These are phyloP conservation scores for Chlorella ohadii DNA, from an alignment of 139 green algal species.

Conservation along the genomic window DNA sequence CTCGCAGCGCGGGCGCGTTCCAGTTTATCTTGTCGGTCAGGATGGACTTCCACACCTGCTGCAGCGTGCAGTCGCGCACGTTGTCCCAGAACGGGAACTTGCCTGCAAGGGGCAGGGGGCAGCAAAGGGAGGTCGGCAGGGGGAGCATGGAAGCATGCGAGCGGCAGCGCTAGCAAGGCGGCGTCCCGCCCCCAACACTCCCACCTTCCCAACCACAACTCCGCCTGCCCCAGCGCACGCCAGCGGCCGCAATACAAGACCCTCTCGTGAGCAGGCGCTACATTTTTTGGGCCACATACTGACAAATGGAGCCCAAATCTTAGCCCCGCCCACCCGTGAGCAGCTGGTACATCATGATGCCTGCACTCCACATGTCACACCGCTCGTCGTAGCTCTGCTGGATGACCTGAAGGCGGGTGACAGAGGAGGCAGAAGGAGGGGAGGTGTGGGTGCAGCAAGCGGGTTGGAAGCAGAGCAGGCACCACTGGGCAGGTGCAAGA, in stretches of 20 bases:
- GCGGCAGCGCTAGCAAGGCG: no score
- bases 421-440: background rate
- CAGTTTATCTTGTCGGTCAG: constrained; percentile 76
- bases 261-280: background rate
- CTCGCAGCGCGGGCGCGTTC: constrained; percentile 52
- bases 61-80: constrained; percentile 78
- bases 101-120: constrained; percentile 28
- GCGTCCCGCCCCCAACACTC: no score
- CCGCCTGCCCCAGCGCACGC: no score
- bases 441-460: background rate
- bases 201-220: no score
- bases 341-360: constrained; percentile 94
- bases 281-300: no score
- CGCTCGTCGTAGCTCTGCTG: constrained; percentile 83
- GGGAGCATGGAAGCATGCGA: no score
- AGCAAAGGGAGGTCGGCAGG: background rate
- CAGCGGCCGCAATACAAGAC: no score
- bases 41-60: constrained; percentile 88
- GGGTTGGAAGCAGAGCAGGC: no score
- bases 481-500: no score
- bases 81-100: constrained; percentile 93
- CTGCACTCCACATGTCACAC: constrained; percentile 89
- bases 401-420: constrained; percentile 61
- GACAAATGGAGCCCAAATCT: no score
- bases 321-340: constrained; percentile 70